Base-by-base conservation (phyloP, 2,329 filamentous ascomycete genomes). In the Aspergillus phoenicis region DNA sequence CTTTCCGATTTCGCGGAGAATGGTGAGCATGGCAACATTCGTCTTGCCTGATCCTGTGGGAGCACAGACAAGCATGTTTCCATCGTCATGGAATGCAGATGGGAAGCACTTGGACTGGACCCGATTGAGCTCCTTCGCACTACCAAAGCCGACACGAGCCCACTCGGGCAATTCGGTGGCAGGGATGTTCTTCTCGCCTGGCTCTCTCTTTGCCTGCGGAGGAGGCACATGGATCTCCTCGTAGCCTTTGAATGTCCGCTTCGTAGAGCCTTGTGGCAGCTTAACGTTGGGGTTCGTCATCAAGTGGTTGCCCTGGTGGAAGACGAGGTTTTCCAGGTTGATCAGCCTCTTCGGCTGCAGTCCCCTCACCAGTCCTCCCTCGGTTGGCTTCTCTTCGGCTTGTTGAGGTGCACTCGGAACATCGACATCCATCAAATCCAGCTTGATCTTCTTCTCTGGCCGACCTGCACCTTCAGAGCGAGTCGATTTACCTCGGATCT, bases 271-370 rank as follows among this genome's bases (percentile, higher is more conserved):
- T 74, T 97, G 92, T 0, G 95, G 95, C 20, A 99, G 84, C 64
- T 91, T 90, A 51, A 99, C 95, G 73, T 93, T 97, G 6, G 93
- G 91, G 70, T 99, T 99, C n/a, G 95, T 98, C 94, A 98, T 99
- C 47, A 99, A 84, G 81, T 99, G 95, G 71, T 98, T 99, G 57
- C 95, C 95, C 78, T 98, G 94, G 69, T 98, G 95, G 73, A 99
- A 99, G 41, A 97, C 86, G 36, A 99, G 86, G 70, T 98, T 98
- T 60, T 99, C 94, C 55, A 99, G 83, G 73, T 98, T 98, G 75
- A 99, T 92, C 48, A 92, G 81, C 73, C 91, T 91, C 67, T 89
- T 89, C 2, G 96, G 95, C 70, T 95, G 91, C 39, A 99, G 82
- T 13, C 92, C 93, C 58, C 93, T 91, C 33, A 93, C 84, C 20